Percentiles rank a stretch among this genome's conserved stretches.
phyloP scores from a whole-genome alignment of 2,329 filamentous ascomycete species.

The Aureobasidium sp. region DNA sequence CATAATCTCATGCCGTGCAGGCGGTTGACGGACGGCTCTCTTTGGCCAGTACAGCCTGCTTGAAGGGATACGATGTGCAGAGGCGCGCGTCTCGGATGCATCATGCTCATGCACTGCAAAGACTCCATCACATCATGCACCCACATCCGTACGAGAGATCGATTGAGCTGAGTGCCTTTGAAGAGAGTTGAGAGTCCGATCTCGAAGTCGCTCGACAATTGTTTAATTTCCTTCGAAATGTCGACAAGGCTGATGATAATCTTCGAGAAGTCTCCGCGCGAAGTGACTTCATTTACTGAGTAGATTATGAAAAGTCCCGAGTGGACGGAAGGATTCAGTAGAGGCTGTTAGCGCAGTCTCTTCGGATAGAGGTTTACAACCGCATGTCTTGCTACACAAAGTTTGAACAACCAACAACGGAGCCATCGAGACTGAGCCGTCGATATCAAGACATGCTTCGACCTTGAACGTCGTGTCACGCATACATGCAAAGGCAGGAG shows the following conservation, averaged over 20 bases:
- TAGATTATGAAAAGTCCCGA: neutral
- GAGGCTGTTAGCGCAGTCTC: neutral
- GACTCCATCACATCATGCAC: slow-evolving; percentile 1
- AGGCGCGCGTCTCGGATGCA: slow-evolving; percentile 1
- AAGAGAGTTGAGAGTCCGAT: neutral
- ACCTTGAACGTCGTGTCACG: neutral
- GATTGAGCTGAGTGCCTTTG: neutral
- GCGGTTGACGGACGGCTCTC: neutral
- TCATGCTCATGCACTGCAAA: neutral
- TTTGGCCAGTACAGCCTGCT: neutral
- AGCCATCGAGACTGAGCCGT: neutral
- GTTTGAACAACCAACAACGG: no score
- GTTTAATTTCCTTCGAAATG: neutral
- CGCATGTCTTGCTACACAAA: neutral
- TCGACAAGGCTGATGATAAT: slow-evolving; percentile 11
- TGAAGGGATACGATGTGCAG: neutral
- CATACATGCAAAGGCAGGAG: slow-evolving; percentile 1
- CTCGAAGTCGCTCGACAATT: neutral
- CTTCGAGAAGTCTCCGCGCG: slow-evolving; percentile 10
- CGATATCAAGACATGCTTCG: neutral
- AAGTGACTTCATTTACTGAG: neutral
- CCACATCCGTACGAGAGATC: neutral
- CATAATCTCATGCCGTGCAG: neutral
- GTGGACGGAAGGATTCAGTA: slow-evolving; percentile 1
- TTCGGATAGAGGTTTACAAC: neutral